These are phyloP conservation scores for Wallacemonas sp. DNA, from an alignment of 208 protist genomes.

Conservation along the genomic window DNA sequence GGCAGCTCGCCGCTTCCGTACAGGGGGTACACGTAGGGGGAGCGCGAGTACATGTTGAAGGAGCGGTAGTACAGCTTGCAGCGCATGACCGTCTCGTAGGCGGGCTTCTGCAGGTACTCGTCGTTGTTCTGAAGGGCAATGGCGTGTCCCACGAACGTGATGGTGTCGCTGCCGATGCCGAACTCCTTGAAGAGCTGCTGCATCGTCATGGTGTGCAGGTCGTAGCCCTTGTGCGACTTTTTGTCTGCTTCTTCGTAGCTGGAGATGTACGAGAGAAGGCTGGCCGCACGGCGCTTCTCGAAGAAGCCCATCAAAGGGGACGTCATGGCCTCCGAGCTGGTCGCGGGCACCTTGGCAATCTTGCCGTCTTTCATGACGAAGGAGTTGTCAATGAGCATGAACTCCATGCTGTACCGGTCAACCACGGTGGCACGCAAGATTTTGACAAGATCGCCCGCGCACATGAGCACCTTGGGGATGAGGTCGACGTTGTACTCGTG, in stretches of 20 bases:
- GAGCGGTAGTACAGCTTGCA: slow-evolving; percentile 97
- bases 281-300: slow-evolving; percentile 95
- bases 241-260: slow-evolving; percentile 88
- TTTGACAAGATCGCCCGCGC: slow-evolving; percentile 96
- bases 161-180: slow-evolving; percentile 92
- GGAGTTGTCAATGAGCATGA: slow-evolving; percentile 97
- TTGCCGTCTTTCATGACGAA: slow-evolving; percentile 96
- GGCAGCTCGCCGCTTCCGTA: slow-evolving; percentile 99
- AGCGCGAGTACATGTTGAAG: slow-evolving; percentile 93
- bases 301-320: slow-evolving; percentile 98
- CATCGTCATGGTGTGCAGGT: slow-evolving; percentile 91
- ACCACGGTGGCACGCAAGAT: slow-evolving; percentile 98
- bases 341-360: slow-evolving; percentile 98
- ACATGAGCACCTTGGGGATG: slow-evolving; percentile 99
- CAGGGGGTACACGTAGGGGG: slow-evolving; percentile 99
- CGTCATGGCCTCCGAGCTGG: slow-evolving; percentile 94
- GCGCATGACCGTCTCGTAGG: slow-evolving; percentile 91
- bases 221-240: slow-evolving; percentile 91
- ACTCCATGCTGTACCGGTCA: slow-evolving; percentile 98
- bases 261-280: slow-evolving; percentile 93
- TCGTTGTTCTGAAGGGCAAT: slow-evolving; percentile 89
- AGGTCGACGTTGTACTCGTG: slow-evolving; percentile 99
- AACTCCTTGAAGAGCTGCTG: slow-evolving; percentile 95
- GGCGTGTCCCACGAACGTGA: slow-evolving; percentile 98
- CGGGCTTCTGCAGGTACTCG: slow-evolving; percentile 94